Evolutionary conservation across 2,329 filamentous ascomycete genomes (phyloP).

Genomic region (Leptosphaerulina australis): DNA sequence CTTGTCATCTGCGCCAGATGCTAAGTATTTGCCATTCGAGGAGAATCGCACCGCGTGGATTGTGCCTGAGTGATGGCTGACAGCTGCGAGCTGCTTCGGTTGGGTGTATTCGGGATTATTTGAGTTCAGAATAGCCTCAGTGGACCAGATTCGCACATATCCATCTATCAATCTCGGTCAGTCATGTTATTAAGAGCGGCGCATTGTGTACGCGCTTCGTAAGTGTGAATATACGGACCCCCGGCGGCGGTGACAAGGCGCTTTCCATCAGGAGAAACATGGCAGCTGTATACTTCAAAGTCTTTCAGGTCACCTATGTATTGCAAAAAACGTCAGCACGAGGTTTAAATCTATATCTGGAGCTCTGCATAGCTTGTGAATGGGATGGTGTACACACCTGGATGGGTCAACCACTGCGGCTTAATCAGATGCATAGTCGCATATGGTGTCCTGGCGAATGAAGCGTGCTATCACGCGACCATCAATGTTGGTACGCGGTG

Average conservation of each 20-base stretch:
- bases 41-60: conserved; percentile 98
- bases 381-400: conserved; percentile 62
- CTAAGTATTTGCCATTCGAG: conserved; percentile 90
- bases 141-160: conserved; percentile 97
- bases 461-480: conserved; percentile 38
- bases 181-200: conserved; percentile 16
- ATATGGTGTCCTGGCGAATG: conserved; percentile 19
- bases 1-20: conserved; percentile 97
- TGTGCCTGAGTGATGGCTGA: conserved; percentile 97
- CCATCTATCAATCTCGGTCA: conserved; percentile 67
- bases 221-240: conserved; percentile 61
- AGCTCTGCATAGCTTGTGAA: conserved; percentile 17
- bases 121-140: conserved; percentile 86
- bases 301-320: conserved; percentile 87
- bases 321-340: conserved; percentile 24
- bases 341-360: neutral
- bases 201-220: conserved; percentile 29
- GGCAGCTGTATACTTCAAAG: conserved; percentile 97
- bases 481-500: conserved; percentile 18
- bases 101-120: conserved; percentile 72
- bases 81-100: conserved; percentile 92
- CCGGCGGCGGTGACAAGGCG: conserved; percentile 92
- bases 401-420: conserved; percentile 94
- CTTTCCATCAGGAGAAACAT: conserved; percentile 92
- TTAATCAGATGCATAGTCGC: conserved; percentile 72